Percentiles rank a stretch among this genome's conserved stretches.
Evolutionary conservation across 2,329 filamentous ascomycete genomes (phyloP).

Genomic region (Fusarium buxicola): DNA sequence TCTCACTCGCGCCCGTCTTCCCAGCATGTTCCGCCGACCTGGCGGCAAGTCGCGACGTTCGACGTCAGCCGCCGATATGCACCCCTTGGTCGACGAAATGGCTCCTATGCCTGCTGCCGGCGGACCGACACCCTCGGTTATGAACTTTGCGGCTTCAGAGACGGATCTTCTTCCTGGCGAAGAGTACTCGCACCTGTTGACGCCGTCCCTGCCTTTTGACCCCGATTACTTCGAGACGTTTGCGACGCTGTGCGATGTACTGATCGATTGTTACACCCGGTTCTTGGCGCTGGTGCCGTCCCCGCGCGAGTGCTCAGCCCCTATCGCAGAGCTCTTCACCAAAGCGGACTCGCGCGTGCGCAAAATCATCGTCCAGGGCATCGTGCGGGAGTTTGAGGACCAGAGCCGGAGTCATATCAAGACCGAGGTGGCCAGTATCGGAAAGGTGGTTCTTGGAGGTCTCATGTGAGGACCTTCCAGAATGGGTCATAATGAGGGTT

Average conservation of each 20-base stretch:
- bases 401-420: constrained; percentile 80
- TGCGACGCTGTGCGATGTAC: constrained; percentile 91
- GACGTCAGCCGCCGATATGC: constrained; percentile 60
- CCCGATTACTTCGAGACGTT: constrained; percentile 98
- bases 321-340: constrained; percentile 84
- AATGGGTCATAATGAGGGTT: not conserved
- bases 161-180: constrained; percentile 81
- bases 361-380: constrained; percentile 88
- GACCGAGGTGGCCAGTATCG: constrained; percentile 84
- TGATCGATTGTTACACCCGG: constrained; percentile 90
- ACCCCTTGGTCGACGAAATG: constrained; percentile 49
- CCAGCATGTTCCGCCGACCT: constrained; percentile 83
- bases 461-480: constrained; percentile 67
- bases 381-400: constrained; percentile 95
- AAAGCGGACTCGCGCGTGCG: constrained; percentile 89
- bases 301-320: constrained; percentile 76
- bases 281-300: constrained; percentile 81
- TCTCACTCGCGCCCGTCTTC: constrained; percentile 81
- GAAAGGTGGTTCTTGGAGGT: constrained; percentile 89
- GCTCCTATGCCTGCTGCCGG: constrained; percentile 43
- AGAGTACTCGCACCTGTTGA: constrained; percentile 88
- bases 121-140: constrained; percentile 57
- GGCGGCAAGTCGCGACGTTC: constrained; percentile 68
- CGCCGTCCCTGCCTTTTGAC: constrained; percentile 93
- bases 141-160: constrained; percentile 69